Evolutionary conservation across 148 eudicot genomes (phyloP).

Genomic region (Arctostaphylos glauca): DNA sequence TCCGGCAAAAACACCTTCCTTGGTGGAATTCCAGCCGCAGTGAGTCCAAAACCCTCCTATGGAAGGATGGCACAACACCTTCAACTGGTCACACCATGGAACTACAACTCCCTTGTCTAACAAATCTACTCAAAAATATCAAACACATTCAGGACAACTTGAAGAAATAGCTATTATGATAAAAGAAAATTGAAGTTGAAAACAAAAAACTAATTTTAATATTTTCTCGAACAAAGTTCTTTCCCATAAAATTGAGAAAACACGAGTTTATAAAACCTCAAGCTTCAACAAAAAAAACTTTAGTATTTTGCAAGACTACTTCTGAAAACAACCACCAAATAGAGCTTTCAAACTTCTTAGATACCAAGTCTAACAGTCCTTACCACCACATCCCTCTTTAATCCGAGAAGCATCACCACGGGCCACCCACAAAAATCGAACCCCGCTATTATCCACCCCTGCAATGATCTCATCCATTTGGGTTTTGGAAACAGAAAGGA

Average conservation of each 20-base stretch:
- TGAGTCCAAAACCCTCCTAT: conserved; percentile 19
- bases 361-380: background rate
- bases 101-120: conserved; percentile 16
- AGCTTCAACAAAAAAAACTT: too few relatives aligned
- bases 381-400: conserved; percentile 15
- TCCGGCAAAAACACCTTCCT: conserved; percentile 20
- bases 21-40: conserved; percentile 22
- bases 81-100: conserved; percentile 56
- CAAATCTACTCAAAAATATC: background rate
- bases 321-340: background rate
- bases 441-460: conserved; percentile 50
- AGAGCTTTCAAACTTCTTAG: background rate
- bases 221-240: background rate
- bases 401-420: conserved; percentile 37
- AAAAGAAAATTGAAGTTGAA: background rate
- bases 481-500: conserved; percentile 45
- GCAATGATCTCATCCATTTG: conserved; percentile 52
- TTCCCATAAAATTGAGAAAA: background rate
- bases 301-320: background rate
- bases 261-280: background rate
- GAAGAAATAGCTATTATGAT: background rate
- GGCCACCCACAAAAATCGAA: conserved; percentile 54
- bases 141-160: background rate
- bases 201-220: background rate
- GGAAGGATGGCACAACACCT: conserved; percentile 28